Base-by-base conservation (phyloP, 228 moss, liverwort and hornwort genomes). In the Sphagnum fallax region DNA sequence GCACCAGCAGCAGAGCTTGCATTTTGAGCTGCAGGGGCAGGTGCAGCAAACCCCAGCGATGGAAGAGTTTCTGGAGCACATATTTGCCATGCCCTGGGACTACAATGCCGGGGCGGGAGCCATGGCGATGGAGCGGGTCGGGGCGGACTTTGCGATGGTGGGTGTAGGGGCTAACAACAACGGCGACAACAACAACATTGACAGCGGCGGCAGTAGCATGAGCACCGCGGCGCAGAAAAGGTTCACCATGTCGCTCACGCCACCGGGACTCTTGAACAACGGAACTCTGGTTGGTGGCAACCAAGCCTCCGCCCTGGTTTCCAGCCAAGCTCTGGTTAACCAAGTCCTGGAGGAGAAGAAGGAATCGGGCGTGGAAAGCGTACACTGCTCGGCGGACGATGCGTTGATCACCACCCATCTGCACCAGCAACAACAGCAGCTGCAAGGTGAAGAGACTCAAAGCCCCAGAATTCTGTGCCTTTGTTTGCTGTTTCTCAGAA, bases 31-130 rank as follows among this genome's bases (percentile, higher is more conserved):
- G 70, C 72, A 78, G 70, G 84, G 83, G 83, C 81, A 79, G 65
- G 79, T 80, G 71, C 60, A 74, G 47, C 79, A 80, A 5, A 65
- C 66, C 4, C 84, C 92, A 47, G 84, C 77, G 47, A 89, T 96
- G 87, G 96, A 93, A 62, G 92, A 97, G 76, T 90, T 93, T 63
- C 70, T 97, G 72, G 96, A 97, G 67, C 91, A 90, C 18, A 90
- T 97, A 88, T 88, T 97, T 53, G 67, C 84, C 5, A 73, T 84
- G 12, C 77, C 83, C 8, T 88, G 88, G 84, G 88, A 88, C 12
- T 83, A 71, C 76, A 80, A 80, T 74, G 79, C 75, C 5, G 74
- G 16, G 6, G 76, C 79, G 49, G 82, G 70, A 10, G 82, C 72
- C 50, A 51, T 49, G n/a, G 48, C 66, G 52, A 52, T 55, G 55